phyloP scores from a whole-genome alignment of 2,329 filamentous ascomycete genomes.

The Podosphaera xanthii region DNA sequence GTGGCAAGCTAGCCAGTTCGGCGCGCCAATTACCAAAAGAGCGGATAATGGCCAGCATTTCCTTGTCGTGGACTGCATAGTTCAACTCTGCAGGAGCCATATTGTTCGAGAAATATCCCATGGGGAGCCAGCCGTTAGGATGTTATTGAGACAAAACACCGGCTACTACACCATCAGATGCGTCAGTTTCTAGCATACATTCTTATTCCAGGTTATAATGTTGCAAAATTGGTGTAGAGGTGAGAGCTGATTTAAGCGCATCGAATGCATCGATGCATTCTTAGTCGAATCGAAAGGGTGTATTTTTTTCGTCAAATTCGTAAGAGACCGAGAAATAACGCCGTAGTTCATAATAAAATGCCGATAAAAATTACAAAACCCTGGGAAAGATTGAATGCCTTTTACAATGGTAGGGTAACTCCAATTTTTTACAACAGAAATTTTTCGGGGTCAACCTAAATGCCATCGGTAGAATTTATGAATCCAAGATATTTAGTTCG shows the following conservation, averaged over 20 bases:
- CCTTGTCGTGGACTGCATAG: background rate
- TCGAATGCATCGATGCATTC: background rate
- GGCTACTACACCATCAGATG: background rate
- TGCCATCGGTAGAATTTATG: background rate
- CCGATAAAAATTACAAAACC: background rate
- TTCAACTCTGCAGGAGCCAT: background rate
- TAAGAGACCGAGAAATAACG: background rate
- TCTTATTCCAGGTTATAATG: background rate
- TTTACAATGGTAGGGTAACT: background rate
- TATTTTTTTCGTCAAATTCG: background rate
- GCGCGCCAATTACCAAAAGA: background rate
- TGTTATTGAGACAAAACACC: background rate
- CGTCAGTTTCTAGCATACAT: background rate
- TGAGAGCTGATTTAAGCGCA: background rate
- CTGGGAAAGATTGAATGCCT: background rate
- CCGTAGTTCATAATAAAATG: background rate
- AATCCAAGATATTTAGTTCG: constrained; percentile 1
- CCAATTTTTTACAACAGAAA: background rate
- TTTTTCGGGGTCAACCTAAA: background rate
- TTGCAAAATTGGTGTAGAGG: background rate
- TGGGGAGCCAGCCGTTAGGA: background rate
- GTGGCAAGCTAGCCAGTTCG: background rate
- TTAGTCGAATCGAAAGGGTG: background rate
- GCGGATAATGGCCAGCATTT: background rate
- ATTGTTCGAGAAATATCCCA: background rate